Base-by-base conservation (phyloP, 2,329 filamentous ascomycete species). In the Colletotrichum somersetense region DNA sequence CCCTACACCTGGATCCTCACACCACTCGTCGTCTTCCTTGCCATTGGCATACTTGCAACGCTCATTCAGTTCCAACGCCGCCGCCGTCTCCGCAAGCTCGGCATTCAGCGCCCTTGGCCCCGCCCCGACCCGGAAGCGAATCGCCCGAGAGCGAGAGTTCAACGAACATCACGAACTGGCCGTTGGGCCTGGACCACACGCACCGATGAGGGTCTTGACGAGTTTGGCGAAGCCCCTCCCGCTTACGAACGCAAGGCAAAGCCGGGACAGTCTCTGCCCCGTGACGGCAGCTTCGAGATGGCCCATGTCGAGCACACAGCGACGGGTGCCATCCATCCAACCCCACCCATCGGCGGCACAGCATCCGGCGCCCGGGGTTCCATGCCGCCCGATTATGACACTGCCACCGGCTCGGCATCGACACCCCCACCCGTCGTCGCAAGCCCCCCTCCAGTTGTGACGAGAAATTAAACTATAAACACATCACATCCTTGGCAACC, bases 211-310 rank as follows among this genome's bases (percentile, higher is more conserved):
- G 91, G 91, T 0, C 79, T 92, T 67, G 86, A 92, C 77, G 90
- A 91, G 80, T 79, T 86, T 55, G 91, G 90, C 38, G 89, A 92
- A 78, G 89, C 90, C 12, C 91, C 91, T 62, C 91, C 91, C 59
- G 89, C 90, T 0, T 92, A 92, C 77, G 83, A 81, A 52, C 72
- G 67, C 20, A 71, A 75, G 40, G 76, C 77, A 8, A 81, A 80
- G 75, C 73, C 73, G 20, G 73, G 72, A 14, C 73, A 72, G 53
- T 20, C 67, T 35, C 26, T 74, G 12, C 42, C 66, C 55, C 48
- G 57, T 8, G 63, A 66, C 23, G 62, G 67, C 20, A 71, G 71
- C 61, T 70, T 73, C 56, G 71, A 73, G 67, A 65, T 73, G 66
- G 61, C 61, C 8, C 71, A 66, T 20, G 67, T 66, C 26, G 71